These are phyloP conservation scores for Saccharomyces uvarum DNA, from an alignment of 1,139 yeast genomes.

Conservation along the genomic window DNA sequence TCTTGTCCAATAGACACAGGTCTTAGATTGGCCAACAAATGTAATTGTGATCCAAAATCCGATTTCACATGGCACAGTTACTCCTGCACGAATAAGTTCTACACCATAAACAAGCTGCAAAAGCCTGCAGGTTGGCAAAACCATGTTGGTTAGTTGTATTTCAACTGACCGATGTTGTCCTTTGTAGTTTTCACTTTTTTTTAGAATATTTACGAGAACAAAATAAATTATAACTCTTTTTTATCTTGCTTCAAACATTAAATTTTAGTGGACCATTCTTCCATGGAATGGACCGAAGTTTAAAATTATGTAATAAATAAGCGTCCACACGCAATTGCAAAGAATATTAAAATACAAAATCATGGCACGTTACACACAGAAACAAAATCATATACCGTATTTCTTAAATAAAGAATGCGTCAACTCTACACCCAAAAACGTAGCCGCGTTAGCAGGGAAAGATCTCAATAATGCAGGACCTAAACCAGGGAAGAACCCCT, in stretches of 20 bases:
- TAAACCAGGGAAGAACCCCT: slow-evolving; percentile 94
- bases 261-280: not conserved
- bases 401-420: slow-evolving; percentile 62
- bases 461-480: slow-evolving; percentile 93
- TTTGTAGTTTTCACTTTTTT: not conserved
- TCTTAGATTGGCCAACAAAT: slow-evolving; percentile 46
- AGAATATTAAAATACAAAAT: not conserved
- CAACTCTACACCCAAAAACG: slow-evolving; percentile 89
- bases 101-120: slow-evolving; percentile 49
- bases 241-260: not conserved
- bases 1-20: slow-evolving; percentile 69
- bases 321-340: not conserved
- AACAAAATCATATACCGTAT: slow-evolving; percentile 14
- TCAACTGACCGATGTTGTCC: too few species aligned
- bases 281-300: not conserved
- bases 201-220: not conserved
- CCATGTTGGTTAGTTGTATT: slow-evolving; percentile 29
- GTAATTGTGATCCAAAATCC: slow-evolving; percentile 63
- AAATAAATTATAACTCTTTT: not conserved
- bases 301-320: not conserved
- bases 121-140: slow-evolving; percentile 77
- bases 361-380: not conserved
- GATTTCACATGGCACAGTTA: slow-evolving; percentile 86
- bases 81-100: slow-evolving; percentile 74
- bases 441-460: slow-evolving; percentile 97